phyloP scores from a whole-genome alignment of 73 alveolate genomes.

The Tetrahymena malaccensis region DNA sequence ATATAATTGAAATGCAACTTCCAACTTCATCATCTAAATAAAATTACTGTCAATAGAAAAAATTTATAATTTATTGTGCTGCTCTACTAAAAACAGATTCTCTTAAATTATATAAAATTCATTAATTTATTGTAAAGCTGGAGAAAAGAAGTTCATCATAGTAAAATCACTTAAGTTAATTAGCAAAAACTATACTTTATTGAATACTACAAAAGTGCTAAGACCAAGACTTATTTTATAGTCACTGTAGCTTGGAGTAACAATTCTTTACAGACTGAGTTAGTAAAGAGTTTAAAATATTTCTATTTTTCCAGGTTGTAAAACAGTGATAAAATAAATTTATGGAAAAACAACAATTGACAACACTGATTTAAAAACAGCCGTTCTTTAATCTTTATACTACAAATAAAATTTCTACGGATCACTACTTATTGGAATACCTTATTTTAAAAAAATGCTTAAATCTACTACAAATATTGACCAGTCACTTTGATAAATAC shows the following conservation, averaged over 20 bases:
- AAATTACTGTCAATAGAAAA: not conserved
- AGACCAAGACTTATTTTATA: not conserved
- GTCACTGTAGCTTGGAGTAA: not conserved
- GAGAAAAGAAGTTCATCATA: not conserved
- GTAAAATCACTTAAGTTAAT: not conserved
- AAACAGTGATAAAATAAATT: not conserved
- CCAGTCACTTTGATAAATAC: not conserved
- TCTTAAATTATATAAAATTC: not conserved
- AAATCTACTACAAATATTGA: not conserved
- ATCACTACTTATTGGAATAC: not conserved
- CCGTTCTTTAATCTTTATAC: not conserved
- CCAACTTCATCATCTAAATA: not conserved
- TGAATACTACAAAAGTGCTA: not conserved
- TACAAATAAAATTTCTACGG: not conserved
- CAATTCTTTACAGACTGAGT: not conserved
- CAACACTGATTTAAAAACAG: not conserved
- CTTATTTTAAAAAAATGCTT: not conserved
- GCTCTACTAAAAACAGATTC: not conserved
- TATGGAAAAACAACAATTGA: not conserved
- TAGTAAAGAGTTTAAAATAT: not conserved
- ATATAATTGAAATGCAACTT: not conserved
- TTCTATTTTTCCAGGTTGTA: not conserved
- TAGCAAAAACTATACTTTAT: not conserved
- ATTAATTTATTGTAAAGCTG: not conserved
- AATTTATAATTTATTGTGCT: not conserved